Percentiles rank a stretch among this genome's conserved stretches.
Conservation (phyloP, 1,284 basidiomycete genomes). For the Golubevia pallescens region DNA sequence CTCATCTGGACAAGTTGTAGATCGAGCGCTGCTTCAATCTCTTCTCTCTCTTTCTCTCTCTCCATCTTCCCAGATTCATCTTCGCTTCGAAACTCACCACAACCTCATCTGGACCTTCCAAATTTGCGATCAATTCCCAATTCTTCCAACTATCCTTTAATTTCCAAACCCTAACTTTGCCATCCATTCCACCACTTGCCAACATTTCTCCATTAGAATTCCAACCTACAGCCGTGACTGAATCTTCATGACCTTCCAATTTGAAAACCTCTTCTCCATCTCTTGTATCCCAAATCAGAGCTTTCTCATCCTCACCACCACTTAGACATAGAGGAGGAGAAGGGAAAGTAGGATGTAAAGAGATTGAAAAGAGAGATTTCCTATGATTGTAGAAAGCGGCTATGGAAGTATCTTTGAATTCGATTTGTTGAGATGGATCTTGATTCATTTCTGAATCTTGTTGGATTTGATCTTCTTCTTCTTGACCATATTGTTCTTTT, state of each 20-base stretch:
- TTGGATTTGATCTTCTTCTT: too few relatives aligned
- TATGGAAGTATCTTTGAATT: conserved; percentile 52
- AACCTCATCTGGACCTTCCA: conserved; percentile 59
- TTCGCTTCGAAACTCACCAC: conserved; percentile 10
- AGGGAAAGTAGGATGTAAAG: conserved; percentile 52
- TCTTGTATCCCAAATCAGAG: conserved; percentile 56
- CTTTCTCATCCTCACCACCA: conserved; percentile 58
- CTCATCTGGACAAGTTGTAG: too few relatives aligned
- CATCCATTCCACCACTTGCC: conserved; percentile 59
- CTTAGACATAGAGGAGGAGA: conserved; percentile 47
- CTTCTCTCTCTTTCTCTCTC: too few relatives aligned
- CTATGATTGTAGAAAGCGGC: conserved; percentile 59
- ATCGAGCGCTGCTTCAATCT: too few relatives aligned
- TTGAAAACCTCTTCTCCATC: conserved; percentile 41
- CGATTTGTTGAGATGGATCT: too few relatives aligned
- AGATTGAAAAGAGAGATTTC: conserved; percentile 56
- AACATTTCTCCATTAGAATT: conserved; percentile 52
- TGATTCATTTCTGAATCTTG: too few relatives aligned
- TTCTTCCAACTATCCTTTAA: conserved; percentile 22
- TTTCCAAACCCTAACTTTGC: conserved; percentile 51
- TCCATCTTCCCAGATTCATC: background rate
- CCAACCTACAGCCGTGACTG: conserved; percentile 51
- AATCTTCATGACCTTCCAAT: conserved; percentile 54
- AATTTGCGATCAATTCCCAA: conserved; percentile 48
- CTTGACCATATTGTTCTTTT: too few relatives aligned